phyloP scores from a whole-genome alignment of 2,329 filamentous ascomycete genomes.

The Bipolaris zeicola region DNA sequence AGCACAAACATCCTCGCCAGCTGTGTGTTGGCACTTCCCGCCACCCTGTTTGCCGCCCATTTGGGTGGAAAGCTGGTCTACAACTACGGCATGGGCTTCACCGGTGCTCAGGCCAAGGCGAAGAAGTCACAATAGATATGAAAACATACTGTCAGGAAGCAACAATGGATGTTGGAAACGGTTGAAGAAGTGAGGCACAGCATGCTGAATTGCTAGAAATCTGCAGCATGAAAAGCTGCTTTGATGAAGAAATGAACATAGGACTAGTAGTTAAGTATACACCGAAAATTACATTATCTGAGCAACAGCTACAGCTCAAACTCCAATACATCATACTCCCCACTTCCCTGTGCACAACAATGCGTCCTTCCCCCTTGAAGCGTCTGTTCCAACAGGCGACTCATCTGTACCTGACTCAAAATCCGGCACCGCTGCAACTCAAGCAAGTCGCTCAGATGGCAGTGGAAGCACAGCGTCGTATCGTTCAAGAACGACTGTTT shows the following conservation, averaged over 20 bases:
- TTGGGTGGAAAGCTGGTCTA: conserved; percentile 54
- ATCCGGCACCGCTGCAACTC: conserved; percentile 21
- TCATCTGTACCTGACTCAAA: conserved; percentile 13
- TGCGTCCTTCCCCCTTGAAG: conserved; percentile 5
- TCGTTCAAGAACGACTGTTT: background rate
- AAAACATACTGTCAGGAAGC: background rate
- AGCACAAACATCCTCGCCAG: conserved; percentile 48
- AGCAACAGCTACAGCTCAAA: conserved; percentile 3
- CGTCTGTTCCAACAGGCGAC: conserved; percentile 13
- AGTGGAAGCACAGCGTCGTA: conserved; percentile 18
- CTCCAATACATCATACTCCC: background rate
- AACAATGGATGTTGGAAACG: background rate
- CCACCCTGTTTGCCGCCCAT: conserved; percentile 50
- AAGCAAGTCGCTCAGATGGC: conserved; percentile 20
- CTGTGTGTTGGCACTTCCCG: conserved; percentile 40
- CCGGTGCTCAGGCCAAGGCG: conserved; percentile 27
- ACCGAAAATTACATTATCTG: background rate
- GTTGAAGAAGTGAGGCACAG: too few species aligned
- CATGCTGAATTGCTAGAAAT: too few species aligned
- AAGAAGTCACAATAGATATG: conserved; percentile 32
- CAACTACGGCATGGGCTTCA: conserved; percentile 53
- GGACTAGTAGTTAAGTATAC: too few species aligned
- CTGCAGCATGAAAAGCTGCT: too few species aligned
- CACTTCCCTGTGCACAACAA: conserved; percentile 4
- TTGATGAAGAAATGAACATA: too few species aligned